These are phyloP conservation scores for Claviceps pusilla DNA, from an alignment of 2,329 filamentous ascomycete species.

Conservation along the genomic window DNA sequence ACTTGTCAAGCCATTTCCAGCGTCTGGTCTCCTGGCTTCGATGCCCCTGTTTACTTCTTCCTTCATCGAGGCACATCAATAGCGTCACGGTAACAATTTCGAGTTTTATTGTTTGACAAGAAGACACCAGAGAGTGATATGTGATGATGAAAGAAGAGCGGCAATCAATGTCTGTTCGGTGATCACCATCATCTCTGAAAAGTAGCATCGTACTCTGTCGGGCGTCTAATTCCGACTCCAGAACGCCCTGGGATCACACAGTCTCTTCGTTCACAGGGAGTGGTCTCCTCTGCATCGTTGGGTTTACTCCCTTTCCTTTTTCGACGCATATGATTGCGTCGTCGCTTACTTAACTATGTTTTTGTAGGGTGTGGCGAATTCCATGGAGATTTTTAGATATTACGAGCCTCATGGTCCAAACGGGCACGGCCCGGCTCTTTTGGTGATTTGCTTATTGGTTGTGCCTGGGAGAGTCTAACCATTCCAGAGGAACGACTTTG, in stretches of 20 bases:
- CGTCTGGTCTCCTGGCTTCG: background rate
- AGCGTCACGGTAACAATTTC: background rate
- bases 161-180: background rate
- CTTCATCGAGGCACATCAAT: background rate
- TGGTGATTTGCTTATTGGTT: background rate
- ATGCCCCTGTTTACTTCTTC: background rate
- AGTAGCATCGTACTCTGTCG: background rate
- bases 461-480: background rate
- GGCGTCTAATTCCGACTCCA: background rate
- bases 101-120: background rate
- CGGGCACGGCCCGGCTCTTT: background rate
- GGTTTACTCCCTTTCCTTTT: background rate
- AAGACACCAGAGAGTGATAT: background rate
- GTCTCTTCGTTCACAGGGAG: no score
- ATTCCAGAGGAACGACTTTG: background rate
- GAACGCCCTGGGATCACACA: background rate
- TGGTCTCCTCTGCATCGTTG: background rate
- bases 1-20: background rate
- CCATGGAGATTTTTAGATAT: background rate
- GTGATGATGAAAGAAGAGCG: background rate
- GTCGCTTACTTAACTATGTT: background rate
- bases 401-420: background rate
- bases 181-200: background rate
- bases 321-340: background rate
- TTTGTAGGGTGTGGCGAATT: background rate